A percentile compares a stretch with the other conserved stretches of the same genome.
These are phyloP conservation scores for Luzula sylvatica DNA, from an alignment of 176 grass and related monocot species.

Conservation along the genomic window DNA sequence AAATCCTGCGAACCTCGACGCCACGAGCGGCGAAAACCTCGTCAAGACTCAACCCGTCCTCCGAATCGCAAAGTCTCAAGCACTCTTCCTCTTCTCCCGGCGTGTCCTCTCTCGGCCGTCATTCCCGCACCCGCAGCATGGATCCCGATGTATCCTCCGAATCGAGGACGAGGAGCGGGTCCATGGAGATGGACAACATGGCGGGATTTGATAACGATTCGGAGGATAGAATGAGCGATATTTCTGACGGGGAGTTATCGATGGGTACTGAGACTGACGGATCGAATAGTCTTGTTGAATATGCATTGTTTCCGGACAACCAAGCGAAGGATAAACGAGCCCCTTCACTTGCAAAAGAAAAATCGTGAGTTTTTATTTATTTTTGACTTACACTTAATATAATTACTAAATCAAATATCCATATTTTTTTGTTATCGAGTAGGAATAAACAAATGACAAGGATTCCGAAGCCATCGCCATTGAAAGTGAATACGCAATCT, in stretches of 20 bases:
- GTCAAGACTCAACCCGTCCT: too few relatives aligned
- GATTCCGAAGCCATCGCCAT: slow-evolving; percentile 32
- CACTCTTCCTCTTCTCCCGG: slow-evolving; percentile 65
- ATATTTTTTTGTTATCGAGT: neutral
- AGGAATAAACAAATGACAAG: slow-evolving; percentile 38
- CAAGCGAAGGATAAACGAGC: slow-evolving; percentile 25
- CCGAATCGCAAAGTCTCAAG: slow-evolving; percentile 34
- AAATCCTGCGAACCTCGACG: slow-evolving; percentile 31
- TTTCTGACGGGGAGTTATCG: slow-evolving; percentile 69
- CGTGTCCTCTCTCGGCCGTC: slow-evolving; percentile 42
- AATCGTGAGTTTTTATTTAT: slow-evolving; percentile 32
- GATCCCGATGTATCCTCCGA: slow-evolving; percentile 61
- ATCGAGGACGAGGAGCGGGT: slow-evolving; percentile 34
- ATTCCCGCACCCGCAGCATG: slow-evolving; percentile 35
- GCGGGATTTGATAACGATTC: slow-evolving; percentile 47
- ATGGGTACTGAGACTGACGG: slow-evolving; percentile 79
- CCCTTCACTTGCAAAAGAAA: slow-evolving; percentile 13
- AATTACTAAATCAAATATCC: neutral
- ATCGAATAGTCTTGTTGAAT: slow-evolving; percentile 50
- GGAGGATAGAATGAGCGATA: slow-evolving; percentile 70
- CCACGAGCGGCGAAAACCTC: slow-evolving; percentile 24
- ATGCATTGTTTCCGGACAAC: slow-evolving; percentile 34
- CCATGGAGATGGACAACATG: slow-evolving; percentile 32
- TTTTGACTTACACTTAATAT: too few relatives aligned
- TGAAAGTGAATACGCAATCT: slow-evolving; percentile 32